Evolutionary conservation across 2,329 filamentous ascomycete genomes (phyloP).

Genomic region (Dothistroma septosporum): DNA sequence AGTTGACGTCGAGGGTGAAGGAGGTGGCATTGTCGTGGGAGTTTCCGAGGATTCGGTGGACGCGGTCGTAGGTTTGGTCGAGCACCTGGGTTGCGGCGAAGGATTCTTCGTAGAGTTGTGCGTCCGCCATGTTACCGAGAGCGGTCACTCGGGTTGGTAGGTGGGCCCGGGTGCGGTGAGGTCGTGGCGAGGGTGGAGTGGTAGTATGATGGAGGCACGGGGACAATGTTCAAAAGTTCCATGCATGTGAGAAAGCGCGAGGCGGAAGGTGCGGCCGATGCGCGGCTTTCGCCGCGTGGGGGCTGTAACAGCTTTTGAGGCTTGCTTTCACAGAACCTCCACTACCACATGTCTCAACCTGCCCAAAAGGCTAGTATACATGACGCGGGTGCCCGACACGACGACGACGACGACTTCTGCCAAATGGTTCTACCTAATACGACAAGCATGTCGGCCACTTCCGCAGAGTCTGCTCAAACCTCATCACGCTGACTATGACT

Average conservation of each 20-base stretch:
- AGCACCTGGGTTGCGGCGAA: constrained; percentile 54
- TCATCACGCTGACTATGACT: background rate
- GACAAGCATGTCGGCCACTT: background rate
- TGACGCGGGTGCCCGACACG: no score
- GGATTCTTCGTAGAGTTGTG: constrained; percentile 26
- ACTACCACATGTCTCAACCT: no score
- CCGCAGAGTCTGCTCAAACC: background rate
- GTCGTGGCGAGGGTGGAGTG: background rate
- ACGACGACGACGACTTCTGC: background rate
- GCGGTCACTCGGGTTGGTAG: background rate
- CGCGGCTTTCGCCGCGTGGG: background rate
- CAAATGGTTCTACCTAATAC: background rate
- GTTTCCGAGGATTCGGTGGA: constrained; percentile 75
- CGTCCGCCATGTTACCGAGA: constrained; percentile 20
- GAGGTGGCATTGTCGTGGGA: constrained; percentile 70
- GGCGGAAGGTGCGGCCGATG: background rate
- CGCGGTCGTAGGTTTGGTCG: constrained; percentile 89
- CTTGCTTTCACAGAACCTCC: no score
- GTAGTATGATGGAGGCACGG: background rate
- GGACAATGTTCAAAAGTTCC: background rate
- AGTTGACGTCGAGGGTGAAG: constrained; percentile 89
- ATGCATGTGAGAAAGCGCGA: background rate
- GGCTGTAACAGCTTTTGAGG: no score
- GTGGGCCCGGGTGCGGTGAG: background rate
- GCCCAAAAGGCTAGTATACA: no score